phyloP scores from a whole-genome alignment of 2,329 filamentous ascomycete genomes.

The Ceratocystis harringtonii region DNA sequence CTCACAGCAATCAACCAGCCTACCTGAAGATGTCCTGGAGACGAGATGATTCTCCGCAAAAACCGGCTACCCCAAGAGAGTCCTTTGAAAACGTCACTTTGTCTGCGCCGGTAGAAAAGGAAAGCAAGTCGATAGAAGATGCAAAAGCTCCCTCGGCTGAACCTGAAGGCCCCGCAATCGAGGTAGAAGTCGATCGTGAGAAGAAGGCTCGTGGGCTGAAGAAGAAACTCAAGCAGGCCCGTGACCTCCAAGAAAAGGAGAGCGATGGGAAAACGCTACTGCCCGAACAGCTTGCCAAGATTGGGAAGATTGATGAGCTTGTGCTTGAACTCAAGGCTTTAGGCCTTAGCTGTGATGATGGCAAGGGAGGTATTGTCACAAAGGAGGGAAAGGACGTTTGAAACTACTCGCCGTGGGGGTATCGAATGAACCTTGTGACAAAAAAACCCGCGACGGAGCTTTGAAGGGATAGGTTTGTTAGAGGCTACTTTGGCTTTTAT shows the following conservation, averaged over 20 bases:
- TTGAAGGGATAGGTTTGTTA: background rate
- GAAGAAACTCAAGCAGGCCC: conserved; percentile 91
- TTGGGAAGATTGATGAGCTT: conserved; percentile 92
- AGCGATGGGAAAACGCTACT: conserved; percentile 69
- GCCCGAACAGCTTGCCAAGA: conserved; percentile 92
- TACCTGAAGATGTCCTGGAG: conserved; percentile 9
- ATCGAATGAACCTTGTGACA: background rate
- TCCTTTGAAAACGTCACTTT: background rate
- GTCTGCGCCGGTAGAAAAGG: background rate
- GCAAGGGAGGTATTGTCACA: conserved; percentile 29
- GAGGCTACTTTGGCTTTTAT: background rate
- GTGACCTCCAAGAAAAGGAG: conserved; percentile 80
- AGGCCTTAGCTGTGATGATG: conserved; percentile 68
- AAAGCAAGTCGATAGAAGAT: background rate
- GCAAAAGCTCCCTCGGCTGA: background rate
- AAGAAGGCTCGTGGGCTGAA: conserved; percentile 84
- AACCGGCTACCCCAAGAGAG: background rate
- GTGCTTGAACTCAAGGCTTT: conserved; percentile 73
- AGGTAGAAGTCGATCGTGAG: conserved; percentile 47
- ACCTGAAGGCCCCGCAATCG: conserved; percentile 3
- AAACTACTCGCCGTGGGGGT: background rate
- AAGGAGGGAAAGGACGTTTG: background rate
- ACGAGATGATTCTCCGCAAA: background rate
- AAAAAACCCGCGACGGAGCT: background rate
- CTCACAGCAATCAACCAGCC: background rate